These are phyloP conservation scores for Eucalyptus tenuipes DNA, from an alignment of 345 rosid genomes.

Conservation along the genomic window DNA sequence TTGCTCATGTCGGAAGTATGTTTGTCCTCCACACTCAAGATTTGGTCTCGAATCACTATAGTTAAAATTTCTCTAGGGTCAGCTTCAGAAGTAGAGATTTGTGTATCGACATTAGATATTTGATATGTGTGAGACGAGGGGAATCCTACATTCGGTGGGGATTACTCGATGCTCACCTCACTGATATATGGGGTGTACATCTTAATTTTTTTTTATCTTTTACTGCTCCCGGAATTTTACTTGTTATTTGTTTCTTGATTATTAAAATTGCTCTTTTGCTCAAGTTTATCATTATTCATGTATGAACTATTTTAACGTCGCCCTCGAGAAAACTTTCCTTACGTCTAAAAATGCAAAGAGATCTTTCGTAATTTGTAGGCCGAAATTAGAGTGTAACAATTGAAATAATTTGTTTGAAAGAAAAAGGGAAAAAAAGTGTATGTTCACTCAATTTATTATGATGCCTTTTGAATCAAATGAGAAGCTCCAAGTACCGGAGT, in stretches of 20 bases:
- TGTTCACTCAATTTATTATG: background rate
- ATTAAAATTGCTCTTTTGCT: background rate
- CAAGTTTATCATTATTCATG: background rate
- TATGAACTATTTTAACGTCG: background rate
- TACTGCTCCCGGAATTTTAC: background rate
- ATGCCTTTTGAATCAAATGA: background rate
- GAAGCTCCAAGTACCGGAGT: background rate
- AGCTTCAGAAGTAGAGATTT: background rate
- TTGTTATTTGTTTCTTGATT: background rate
- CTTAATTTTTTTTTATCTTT: background rate
- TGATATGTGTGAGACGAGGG: rapidly evolving
- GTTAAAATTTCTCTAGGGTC: background rate
- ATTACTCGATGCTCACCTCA: background rate
- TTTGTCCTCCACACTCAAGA: background rate
- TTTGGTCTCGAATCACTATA: background rate
- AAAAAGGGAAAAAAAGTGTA: background rate
- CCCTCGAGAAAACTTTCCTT: background rate
- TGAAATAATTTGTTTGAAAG: background rate
- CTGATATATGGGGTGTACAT: background rate
- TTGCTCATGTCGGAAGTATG: background rate
- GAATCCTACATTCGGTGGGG: background rate
- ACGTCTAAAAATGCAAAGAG: background rate
- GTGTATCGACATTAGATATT: rapidly evolving
- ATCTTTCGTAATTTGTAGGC: background rate
- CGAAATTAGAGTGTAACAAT: background rate